phyloP scores from a whole-genome alignment of 345 rosid species.

The Salix purpurea region DNA sequence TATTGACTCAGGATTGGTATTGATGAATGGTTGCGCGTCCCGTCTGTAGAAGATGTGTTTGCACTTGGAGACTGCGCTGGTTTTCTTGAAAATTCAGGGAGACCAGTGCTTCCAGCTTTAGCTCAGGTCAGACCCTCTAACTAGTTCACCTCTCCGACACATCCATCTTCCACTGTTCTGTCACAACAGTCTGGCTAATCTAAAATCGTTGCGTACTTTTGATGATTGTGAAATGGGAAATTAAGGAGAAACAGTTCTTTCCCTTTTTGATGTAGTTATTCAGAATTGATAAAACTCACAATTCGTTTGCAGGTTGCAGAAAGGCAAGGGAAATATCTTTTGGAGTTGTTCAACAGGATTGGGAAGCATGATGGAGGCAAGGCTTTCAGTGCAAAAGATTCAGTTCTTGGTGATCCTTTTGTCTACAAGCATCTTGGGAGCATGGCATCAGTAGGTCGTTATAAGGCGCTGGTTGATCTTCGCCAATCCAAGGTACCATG shows the following conservation, averaged over 20 bases:
- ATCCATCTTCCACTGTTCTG: neutral
- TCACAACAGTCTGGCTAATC: neutral
- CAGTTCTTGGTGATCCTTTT: constrained; percentile 49
- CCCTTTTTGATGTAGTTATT: neutral
- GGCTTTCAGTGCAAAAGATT: constrained; percentile 40
- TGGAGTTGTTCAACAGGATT: constrained; percentile 43
- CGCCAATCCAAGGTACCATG: constrained; percentile 54
- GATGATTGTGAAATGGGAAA: neutral
- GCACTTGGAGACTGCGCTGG: constrained; percentile 76
- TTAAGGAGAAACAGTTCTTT: neutral
- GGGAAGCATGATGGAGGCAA: constrained; percentile 52
- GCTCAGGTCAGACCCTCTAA: constrained; percentile 45
- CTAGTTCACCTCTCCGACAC: neutral
- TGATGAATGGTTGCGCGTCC: constrained; percentile 57
- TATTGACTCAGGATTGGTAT: constrained; percentile 49
- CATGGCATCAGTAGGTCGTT: constrained; percentile 72
- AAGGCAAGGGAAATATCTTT: constrained; percentile 64
- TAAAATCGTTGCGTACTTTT: neutral
- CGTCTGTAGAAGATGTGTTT: constrained; percentile 60
- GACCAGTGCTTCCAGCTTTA: constrained; percentile 64
- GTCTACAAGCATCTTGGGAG: constrained; percentile 64
- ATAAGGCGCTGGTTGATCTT: constrained; percentile 66
- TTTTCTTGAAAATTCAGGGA: constrained; percentile 65
- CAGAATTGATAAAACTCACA: neutral
- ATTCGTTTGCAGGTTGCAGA: constrained; percentile 51